Percentiles rank a stretch among this genome's conserved stretches.
These are phyloP conservation scores for Hyaloperonospora arabidopsidis DNA, from an alignment of 352 stramenopile genomes.

Conservation along the genomic window DNA sequence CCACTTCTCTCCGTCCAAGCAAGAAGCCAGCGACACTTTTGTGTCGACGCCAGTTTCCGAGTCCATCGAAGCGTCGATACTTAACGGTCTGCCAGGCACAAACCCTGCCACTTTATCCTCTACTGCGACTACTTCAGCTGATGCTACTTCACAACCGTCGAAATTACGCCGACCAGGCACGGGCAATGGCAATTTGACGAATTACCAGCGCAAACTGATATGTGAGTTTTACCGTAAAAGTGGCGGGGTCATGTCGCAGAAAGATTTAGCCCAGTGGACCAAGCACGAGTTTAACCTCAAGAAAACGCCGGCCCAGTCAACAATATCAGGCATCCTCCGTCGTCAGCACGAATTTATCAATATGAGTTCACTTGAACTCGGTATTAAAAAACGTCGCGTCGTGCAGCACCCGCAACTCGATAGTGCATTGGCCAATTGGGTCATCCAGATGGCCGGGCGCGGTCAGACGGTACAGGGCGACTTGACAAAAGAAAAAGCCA, in stretches of 20 bases:
- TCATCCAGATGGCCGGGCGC: conserved; percentile 75
- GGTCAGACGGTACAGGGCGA: conserved; percentile 76
- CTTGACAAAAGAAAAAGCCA: conserved; percentile 81
- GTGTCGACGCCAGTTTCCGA: no score
- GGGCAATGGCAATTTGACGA: conserved; percentile 77
- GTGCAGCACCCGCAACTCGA: conserved; percentile 76
- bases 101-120: no score
- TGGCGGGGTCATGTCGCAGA: conserved; percentile 77
- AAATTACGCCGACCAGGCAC: conserved; percentile 14
- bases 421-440: conserved; percentile 76
- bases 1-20: conserved; percentile 14
- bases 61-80: neutral
- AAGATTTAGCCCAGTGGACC: conserved; percentile 80
- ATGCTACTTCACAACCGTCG: neutral
- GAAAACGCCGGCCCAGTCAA: conserved; percentile 77
- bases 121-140: neutral
- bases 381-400: conserved; percentile 78
- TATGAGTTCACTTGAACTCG: conserved; percentile 71
- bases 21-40: no score
- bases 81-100: no score
- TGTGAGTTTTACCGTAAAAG: conserved; percentile 80
- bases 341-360: conserved; percentile 82
- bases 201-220: conserved; percentile 79
- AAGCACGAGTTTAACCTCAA: conserved; percentile 81
- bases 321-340: conserved; percentile 73